Evolutionary conservation across 306 rosid genomes (phyloP), one percentile per base, ranked within the genome.

Genomic region (Begonia fuchsioides): DNA sequence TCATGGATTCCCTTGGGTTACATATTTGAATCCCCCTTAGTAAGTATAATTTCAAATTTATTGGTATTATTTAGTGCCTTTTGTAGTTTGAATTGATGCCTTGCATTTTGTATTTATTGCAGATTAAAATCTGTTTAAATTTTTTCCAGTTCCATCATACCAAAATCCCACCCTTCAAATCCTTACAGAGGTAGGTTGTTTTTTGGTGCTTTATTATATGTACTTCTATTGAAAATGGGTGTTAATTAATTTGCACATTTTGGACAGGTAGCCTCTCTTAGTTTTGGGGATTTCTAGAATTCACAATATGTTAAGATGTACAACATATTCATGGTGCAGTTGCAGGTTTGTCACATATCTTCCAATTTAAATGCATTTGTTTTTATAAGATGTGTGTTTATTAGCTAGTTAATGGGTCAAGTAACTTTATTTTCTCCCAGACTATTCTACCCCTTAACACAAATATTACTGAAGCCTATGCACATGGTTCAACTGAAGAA

Each of bases 21-120:
- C 56, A 82, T 90, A 56, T 90, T 90, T 73, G 98, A 85, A 69
- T 90, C 98, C 54, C 87, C 94, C 2, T 65, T 90, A 90, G 98
- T 90, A 55, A 19, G 87, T n/a, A n/a, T n/a, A n/a, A n/a, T n/a
- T 70, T 11, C 44, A 39, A 3, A 38, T 13, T 39, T 18, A 5
- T 2, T 44, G 43, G 43, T 39, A n/a, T n/a, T n/a, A n/a, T n/a
- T n/a, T n/a, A n/a, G n/a, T n/a, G n/a, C n/a, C n/a, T n/a, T n/a
- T n/a, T n/a, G n/a, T n/a, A n/a, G 43, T 6, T 39, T 39, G 43
- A 3, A 32, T 65, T 19, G 58, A 53, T 39, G 48, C 43, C 9
- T 45, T 54, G 47, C 64, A 13, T 51, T 32, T 57, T n/a, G 38
- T 55, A 10, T 68, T 40, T 38, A n/a, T 56, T 60, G 56, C 82